Evolutionary conservation across 2,329 filamentous ascomycete species (phyloP).

Genomic region (Cordyceps cicadae): DNA sequence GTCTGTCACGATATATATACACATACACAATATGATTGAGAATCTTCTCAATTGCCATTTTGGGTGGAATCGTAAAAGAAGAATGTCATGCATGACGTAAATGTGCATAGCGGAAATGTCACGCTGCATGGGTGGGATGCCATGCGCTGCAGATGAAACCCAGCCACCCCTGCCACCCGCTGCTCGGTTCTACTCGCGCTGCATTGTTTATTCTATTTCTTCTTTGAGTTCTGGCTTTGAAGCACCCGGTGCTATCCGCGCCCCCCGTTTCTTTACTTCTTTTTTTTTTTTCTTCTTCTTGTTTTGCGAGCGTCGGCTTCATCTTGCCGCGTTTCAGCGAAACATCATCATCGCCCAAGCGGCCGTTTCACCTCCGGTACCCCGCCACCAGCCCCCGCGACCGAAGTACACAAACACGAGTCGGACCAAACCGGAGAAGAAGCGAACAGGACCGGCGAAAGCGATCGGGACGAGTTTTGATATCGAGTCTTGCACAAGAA

Average conservation of each 20-base stretch:
- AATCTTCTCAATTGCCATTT: neutral
- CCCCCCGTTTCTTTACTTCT: too few relatives aligned
- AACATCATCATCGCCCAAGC: neutral
- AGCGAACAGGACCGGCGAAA: too few relatives aligned
- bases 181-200: neutral
- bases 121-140: neutral
- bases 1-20: slow-evolving; percentile 7
- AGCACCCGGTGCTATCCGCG: neutral
- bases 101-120: neutral
- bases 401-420: too few relatives aligned
- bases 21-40: neutral
- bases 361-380: neutral
- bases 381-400: too few relatives aligned
- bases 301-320: neutral
- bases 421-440: neutral
- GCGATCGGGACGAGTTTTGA: too few relatives aligned
- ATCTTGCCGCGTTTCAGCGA: neutral
- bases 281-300: too few relatives aligned
- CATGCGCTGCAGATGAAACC: neutral
- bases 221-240: neutral
- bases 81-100: neutral
- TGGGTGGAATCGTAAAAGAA: neutral
- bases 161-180: neutral
- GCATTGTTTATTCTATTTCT: neutral
- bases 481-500: neutral